Evolutionary conservation across 805 yeast species (phyloP).

Genomic region (Schizosaccharomyces japonicus): DNA sequence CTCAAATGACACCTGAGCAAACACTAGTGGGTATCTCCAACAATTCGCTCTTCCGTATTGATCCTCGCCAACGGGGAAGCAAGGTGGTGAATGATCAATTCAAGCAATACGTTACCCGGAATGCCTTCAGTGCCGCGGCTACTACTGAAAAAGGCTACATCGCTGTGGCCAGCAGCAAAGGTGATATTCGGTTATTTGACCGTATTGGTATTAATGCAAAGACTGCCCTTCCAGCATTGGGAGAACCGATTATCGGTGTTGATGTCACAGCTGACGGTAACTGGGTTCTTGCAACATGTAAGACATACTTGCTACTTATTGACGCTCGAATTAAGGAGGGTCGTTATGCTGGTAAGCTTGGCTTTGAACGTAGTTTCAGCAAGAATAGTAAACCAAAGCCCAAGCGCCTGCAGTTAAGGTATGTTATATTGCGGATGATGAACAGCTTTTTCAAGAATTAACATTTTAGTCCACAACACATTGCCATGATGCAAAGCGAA

Average conservation of each 20-base stretch:
- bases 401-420: constrained; percentile 30
- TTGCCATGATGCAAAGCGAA: constrained; percentile 32
- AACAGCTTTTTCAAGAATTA: neutral
- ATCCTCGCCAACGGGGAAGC: constrained; percentile 42
- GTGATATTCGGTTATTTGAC: constrained; percentile 56
- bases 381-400: constrained; percentile 46
- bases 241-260: constrained; percentile 44
- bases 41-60: constrained; percentile 47
- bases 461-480: constrained; percentile 35
- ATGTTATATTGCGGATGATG: neutral
- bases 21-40: constrained; percentile 48
- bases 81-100: constrained; percentile 35
- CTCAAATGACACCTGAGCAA: constrained; percentile 49
- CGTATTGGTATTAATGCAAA: constrained; percentile 52
- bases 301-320: constrained; percentile 41
- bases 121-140: constrained; percentile 33
- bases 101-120: constrained; percentile 32
- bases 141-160: constrained; percentile 53
- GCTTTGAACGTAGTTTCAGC: constrained; percentile 42
- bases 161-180: constrained; percentile 53
- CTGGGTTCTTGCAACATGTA: constrained; percentile 63
- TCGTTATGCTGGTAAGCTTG: constrained; percentile 32
- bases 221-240: constrained; percentile 58
- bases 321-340: constrained; percentile 44
- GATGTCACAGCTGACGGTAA: constrained; percentile 60